Base-by-base conservation (phyloP, 306 rosid genomes). In the Quillaja saponaria region DNA sequence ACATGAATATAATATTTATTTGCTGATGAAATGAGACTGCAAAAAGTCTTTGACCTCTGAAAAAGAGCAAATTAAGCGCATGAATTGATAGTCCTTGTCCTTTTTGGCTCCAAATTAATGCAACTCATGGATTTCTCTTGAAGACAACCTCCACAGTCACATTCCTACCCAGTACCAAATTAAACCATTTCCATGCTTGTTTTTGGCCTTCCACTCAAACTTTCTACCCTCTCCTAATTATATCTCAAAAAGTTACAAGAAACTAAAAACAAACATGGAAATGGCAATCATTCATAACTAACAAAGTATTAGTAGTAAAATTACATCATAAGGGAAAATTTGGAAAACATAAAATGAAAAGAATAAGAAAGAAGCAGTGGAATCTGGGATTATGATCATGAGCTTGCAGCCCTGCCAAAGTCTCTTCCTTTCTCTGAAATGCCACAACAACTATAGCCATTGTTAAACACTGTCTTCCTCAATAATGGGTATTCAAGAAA, bases 141-240 rank as follows among this genome's bases (percentile, higher is more conserved):
- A 85, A 69, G 61, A 34, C 54, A 74, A 21, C 42, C 78, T 58
- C 45, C 58, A 63, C 67, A 68, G 63, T 78, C 62, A 64, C 14
- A 49, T 56, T 65, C 74, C 66, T 50, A 68, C 64, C 66, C 50
- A 34, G 34, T 35, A 15, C 64, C 49, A 5, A 61, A 73, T 53
- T 55, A 52, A 59, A 66, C 85, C 86, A 73, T 84, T 86, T 91
- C 92, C 95, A 70, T 81, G 81, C 82, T 82, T 86, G 84, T 86
- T 88, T 91, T 76, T 73, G 77, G 71, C 56, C 64, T 55, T 61
- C 80, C 67, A 64, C 31, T 4, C 74, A 62, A 51, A 69, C 16
- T n/a, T 58, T 55, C 66, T 40, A 49, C 55, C 60, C 20, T 51
- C 68, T 49, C 65, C 58, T 64, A 49, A 66, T 62, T 49, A 11